Base-by-base conservation (phyloP, 2,329 filamentous ascomycete genomes). In the Elsinoe fawcettii region DNA sequence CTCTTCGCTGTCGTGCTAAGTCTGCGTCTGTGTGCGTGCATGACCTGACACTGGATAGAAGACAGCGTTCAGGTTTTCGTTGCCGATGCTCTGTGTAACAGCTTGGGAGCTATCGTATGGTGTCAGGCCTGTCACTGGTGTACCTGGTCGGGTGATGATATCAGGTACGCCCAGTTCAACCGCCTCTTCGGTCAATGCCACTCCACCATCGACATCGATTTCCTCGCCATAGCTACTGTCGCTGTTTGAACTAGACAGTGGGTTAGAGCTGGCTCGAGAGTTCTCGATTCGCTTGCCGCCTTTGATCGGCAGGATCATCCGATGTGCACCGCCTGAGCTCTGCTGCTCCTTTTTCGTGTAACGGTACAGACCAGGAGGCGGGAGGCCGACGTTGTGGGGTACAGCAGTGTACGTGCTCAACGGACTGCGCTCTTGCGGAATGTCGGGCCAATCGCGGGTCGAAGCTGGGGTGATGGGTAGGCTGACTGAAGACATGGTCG, bases 161-260 rank as follows among this genome's bases (percentile, higher is more conserved):
- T 55, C 37, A 20, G 53, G 53, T 20, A 55, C 22, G 11, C 53
- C 32, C n/a, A 25, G 9, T n/a, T 23, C 53, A 6, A 81, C 74
- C 43, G 75, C 78, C 65, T 83, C 80, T 64, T 84, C 80, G 2
- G 77, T 76, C 23, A 84, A 66, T 1, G 80, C 80, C 3, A 84
- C 71, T 1, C 80, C 81, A 14, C 76, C 73, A 3, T 73, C 70
- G 1, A 82, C 76, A 27, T 77, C 73, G 1, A 80, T 65, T 39
- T 74, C 71, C 34, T 71, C 67, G 3, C 70, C 70, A 59, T 74
- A 18, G 32, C 41, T 55, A 16, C 74, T 58, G 3, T 36, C 47
- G 16, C 34, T 36, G 30, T n/a, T 18, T 9, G 34, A 18, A 16
- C 20, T 39, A 2, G 49, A 34, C 11, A 51, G 11, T 20, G 11